Conservation (phyloP, 2,329 filamentous ascomycete genomes). For the Zopfia rhizophila region DNA sequence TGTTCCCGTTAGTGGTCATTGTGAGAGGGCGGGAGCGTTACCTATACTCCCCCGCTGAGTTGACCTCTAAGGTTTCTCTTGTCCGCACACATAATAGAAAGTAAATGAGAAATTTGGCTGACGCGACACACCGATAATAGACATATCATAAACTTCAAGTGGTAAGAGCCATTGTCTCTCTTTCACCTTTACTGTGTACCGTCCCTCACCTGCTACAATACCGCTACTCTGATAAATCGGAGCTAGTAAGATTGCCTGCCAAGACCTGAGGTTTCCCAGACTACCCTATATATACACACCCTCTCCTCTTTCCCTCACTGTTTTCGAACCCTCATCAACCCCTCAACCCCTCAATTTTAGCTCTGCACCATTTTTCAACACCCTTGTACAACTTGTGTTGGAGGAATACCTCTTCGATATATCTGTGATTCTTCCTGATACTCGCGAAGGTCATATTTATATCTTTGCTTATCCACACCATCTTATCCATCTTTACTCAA, state of each 20-base stretch:
- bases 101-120: slow-evolving; percentile 39
- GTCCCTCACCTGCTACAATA: slow-evolving; percentile 16
- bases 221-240: slow-evolving; percentile 16
- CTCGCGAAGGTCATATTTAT: too few species aligned
- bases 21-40: too few species aligned
- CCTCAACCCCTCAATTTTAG: slow-evolving; percentile 1
- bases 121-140: slow-evolving; percentile 55
- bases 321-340: slow-evolving; percentile 4
- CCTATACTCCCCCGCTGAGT: slow-evolving; percentile 3
- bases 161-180: slow-evolving; percentile 66
- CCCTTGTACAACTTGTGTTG: slow-evolving; percentile 29
- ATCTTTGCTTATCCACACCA: too few species aligned
- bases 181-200: slow-evolving; percentile 34
- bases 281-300: slow-evolving; percentile 19
- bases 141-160: slow-evolving; percentile 79
- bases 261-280: slow-evolving; percentile 18
- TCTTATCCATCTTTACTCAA: slow-evolving; percentile 19
- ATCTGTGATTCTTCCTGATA: too few species aligned
- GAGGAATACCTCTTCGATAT: slow-evolving; percentile 21
- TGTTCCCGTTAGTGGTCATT: too few species aligned
- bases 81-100: background rate
- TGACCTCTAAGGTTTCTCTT: background rate
- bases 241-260: slow-evolving; percentile 25
- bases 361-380: slow-evolving; percentile 15
- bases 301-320: slow-evolving; percentile 12